These are phyloP conservation scores for Nicotiana rustica DNA, from an alignment of 305 asterid genomes.

Conservation along the genomic window DNA sequence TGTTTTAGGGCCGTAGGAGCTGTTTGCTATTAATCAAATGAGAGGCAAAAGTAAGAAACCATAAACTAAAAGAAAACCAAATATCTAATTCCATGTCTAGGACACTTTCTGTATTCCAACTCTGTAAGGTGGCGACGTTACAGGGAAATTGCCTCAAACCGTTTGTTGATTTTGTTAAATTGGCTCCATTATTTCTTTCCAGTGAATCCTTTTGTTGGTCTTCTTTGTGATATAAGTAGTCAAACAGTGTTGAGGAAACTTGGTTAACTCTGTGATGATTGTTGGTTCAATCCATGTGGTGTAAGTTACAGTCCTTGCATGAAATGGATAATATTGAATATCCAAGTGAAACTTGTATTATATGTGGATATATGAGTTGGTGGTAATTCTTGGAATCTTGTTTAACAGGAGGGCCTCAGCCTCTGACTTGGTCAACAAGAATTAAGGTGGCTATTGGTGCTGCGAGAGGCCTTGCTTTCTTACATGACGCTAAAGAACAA, in stretches of 20 bases:
- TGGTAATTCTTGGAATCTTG: conserved; percentile 28
- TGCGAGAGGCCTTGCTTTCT: conserved; percentile 86
- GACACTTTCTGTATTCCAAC: neutral
- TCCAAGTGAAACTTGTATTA: conserved; percentile 10
- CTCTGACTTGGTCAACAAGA: conserved; percentile 87
- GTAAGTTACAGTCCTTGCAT: neutral
- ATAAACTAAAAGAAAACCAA: neutral
- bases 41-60: neutral
- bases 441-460: conserved; percentile 94
- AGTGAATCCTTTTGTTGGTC: neutral
- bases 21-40: conserved; percentile 10
- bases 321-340: conserved; percentile 7
- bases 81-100: neutral
- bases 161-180: neutral
- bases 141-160: neutral
- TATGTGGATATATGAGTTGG: neutral
- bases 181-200: neutral
- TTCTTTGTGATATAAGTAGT: neutral
- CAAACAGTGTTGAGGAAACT: neutral
- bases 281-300: neutral
- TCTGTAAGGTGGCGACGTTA: neutral
- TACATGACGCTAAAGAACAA: conserved; percentile 93
- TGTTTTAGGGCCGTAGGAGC: neutral
- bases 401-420: conserved; percentile 85
- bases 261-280: neutral